Conservation (phyloP, 805 yeast genomes). For the Candida insectorum region DNA sequence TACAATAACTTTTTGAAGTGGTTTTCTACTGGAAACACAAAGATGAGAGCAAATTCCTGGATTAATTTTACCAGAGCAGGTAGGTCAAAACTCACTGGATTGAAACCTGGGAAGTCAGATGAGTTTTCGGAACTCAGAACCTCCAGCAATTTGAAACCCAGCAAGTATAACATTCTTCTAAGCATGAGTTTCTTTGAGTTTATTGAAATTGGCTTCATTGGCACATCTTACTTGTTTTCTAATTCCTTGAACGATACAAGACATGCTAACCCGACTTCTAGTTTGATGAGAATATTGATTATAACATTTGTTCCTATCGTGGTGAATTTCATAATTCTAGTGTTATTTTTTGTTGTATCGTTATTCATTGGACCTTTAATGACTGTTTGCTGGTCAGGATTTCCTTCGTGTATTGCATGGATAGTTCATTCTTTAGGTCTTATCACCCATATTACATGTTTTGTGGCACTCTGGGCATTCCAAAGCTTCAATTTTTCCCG, state of each 20-base stretch:
- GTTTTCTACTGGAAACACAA: slow-evolving; percentile 51
- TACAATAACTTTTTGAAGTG: slow-evolving; percentile 53
- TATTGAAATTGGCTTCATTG: slow-evolving; percentile 28
- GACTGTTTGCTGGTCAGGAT: slow-evolving; percentile 37
- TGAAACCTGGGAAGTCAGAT: slow-evolving; percentile 39
- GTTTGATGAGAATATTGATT: slow-evolving; percentile 41
- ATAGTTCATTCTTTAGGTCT: slow-evolving; percentile 54
- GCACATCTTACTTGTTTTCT: slow-evolving; percentile 49
- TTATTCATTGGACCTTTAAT: slow-evolving; percentile 48
- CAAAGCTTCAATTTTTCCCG: slow-evolving; percentile 65
- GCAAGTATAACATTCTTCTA: slow-evolving; percentile 39
- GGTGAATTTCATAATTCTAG: slow-evolving; percentile 38
- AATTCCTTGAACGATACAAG: slow-evolving; percentile 50
- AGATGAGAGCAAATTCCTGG: slow-evolving; percentile 34
- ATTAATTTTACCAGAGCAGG: slow-evolving; percentile 47
- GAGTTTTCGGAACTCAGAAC: slow-evolving; percentile 29
- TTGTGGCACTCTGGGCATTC: slow-evolving; percentile 62
- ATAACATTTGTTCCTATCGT: slow-evolving; percentile 47
- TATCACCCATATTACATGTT: slow-evolving; percentile 48
- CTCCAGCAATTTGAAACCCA: slow-evolving; percentile 48
- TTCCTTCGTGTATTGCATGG: slow-evolving; percentile 54
- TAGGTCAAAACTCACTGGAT: slow-evolving; percentile 56
- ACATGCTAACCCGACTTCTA: slow-evolving; percentile 31
- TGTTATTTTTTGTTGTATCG: slow-evolving; percentile 43
- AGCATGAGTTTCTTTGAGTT: slow-evolving; percentile 41